Evolutionary conservation across 2,329 filamentous ascomycete genomes (phyloP), one percentile per base, ranked within the genome.

Genomic region (Aureobasidium sp.): DNA sequence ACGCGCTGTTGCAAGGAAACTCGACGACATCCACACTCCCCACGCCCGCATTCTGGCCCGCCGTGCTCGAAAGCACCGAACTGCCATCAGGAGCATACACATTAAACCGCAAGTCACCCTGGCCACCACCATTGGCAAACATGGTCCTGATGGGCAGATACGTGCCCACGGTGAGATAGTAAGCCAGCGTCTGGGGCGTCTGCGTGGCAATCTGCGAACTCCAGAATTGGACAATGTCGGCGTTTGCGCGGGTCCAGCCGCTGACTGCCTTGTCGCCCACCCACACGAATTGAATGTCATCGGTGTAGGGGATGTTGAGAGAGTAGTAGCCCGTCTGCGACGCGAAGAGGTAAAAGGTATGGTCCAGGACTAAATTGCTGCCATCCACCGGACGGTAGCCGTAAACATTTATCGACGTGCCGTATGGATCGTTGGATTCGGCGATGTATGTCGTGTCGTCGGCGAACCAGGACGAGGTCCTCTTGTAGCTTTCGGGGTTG

Each of bases 291-390:
- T 49, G 38, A 10, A 63, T 59, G 50, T 64, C 63, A 43, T 64
- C 63, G 7, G 61, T 49, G 43, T 64, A 64, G 7, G 61, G 61
- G 19, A 62, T 57, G 31, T 64, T 62, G 38, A 64, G 54, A n/a
- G 23, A 43, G 58, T 64, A 64, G 37, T 58, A 60, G 40, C 63
- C 63, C 23, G 61, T 47, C 21, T 57, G 61, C 15, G 45, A 61
- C 2, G 63, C 63, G 25, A 55, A 64, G 1, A 64, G 19, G 54
- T 64, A 64, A 59, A 64, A 64, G 13, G 61, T 63, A 49, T 64
- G 61, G 31, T 62, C 61, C 6, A 64, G 27, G 25, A 62, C 62
- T 25, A 64, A 45, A 15, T 6, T 49, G n/a, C 31, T 35, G 23
- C 35, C 45, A 35, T 60, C 50, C 11, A 54, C 51, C 45, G 31